Base-by-base conservation (phyloP, 352 stramenopile species). In the Pythium rishiriense region DNA sequence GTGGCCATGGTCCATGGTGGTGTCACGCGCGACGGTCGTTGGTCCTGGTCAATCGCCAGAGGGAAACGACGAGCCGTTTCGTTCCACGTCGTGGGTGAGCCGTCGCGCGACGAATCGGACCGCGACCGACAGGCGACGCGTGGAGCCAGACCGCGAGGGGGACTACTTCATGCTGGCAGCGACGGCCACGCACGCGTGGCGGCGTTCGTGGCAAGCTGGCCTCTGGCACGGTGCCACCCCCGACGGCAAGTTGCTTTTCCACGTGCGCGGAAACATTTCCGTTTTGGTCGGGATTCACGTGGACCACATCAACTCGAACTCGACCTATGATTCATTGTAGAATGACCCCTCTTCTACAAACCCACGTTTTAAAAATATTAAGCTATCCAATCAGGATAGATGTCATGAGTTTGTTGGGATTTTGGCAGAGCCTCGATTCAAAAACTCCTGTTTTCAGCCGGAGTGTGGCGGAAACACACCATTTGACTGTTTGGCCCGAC, bases 1-100 rank as follows among this genome's bases (percentile, higher is more conserved):
- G 17, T 46, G 41, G 19, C n/a, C 28, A 25, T 26, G 8, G 19
- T 21, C 22, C 42, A 17, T 26, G 8, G 42, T 49, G 42, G 22
- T 21, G 42, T 8, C 19, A 49, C 42, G 19, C 8, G 19, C 17
- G 17, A 21, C 6, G 22, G 22, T 49, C n/a, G n/a, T n/a, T n/a
- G n/a, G 42, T 21, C 42, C 8, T n/a, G 42, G 17, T 21, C 22
- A 55, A 55, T 15, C 41, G 9, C 17, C 10, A 43, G 15, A 33
- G 29, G 12, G 31, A 62, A 62, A 61, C 54, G 54, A 24, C 43
- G 55, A 22, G 43, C 45, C 28, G 55, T 62, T 62, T 62, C 55
- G 41, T 12, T 28, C 17, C 17, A 21, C 21, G 8, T 39, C 8
- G 7, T 7, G 33, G 33, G 8, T 14, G 33, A 39, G n/a, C n/a